phyloP scores from a whole-genome alignment of 2,329 filamentous ascomycete species.

The Claviceps pazoutovae region DNA sequence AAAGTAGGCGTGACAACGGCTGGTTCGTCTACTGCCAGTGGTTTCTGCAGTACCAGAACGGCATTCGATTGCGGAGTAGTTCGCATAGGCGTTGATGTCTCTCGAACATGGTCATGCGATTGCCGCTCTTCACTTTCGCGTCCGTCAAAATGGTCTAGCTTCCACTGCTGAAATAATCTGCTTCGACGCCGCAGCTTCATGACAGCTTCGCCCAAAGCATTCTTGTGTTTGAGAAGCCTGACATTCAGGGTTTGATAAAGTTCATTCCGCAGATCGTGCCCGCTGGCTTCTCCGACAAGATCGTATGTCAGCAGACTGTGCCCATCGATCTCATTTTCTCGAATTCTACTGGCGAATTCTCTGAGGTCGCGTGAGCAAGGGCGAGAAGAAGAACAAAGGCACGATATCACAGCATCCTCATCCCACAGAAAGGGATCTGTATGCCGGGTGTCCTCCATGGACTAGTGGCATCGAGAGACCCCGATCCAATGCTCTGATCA shows the following conservation, averaged over 20 bases:
- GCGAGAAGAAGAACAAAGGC: slow-evolving; percentile 43
- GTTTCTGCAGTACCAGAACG: neutral
- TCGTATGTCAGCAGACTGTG: slow-evolving; percentile 44
- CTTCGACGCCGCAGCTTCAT: slow-evolving; percentile 39
- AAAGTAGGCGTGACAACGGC: neutral
- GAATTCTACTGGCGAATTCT: slow-evolving; percentile 39
- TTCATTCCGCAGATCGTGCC: slow-evolving; percentile 25
- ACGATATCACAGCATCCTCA: slow-evolving; percentile 49
- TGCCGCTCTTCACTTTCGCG: neutral
- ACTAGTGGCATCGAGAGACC: slow-evolving; percentile 2
- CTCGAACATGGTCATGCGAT: neutral
- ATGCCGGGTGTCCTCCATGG: slow-evolving; percentile 16
- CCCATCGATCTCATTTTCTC: slow-evolving; percentile 52
- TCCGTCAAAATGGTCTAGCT: slow-evolving; percentile 5
- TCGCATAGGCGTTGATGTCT: neutral
- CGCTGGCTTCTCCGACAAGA: slow-evolving; percentile 26
- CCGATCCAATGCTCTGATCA: neutral
- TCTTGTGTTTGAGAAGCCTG: slow-evolving; percentile 41
- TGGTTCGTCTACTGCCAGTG: neutral
- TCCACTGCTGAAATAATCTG: slow-evolving; percentile 27
- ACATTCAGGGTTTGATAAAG: slow-evolving; percentile 42
- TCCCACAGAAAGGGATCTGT: slow-evolving; percentile 65
- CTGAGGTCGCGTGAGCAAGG: slow-evolving; percentile 36
- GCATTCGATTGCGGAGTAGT: slow-evolving; percentile 2
- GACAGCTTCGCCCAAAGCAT: slow-evolving; percentile 44